These are phyloP conservation scores for Fusarium brachygibbosum DNA, from an alignment of 2,329 filamentous ascomycete species.

Conservation along the genomic window DNA sequence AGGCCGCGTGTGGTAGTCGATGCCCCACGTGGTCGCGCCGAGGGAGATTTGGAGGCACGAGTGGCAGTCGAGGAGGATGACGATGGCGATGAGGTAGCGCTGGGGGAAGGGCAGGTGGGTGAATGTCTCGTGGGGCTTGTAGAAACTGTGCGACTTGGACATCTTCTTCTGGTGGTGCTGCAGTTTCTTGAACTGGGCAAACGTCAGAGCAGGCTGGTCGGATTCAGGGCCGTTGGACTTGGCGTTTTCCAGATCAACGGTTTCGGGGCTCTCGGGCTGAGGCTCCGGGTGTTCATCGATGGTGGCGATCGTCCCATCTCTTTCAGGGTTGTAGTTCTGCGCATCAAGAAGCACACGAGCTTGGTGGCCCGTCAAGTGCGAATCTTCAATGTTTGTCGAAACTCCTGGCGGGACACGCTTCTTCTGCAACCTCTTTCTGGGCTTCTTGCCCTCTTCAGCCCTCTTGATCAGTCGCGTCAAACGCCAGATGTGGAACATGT, in stretches of 20 bases:
- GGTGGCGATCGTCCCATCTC: slow-evolving; percentile 21
- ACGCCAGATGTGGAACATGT: slow-evolving; percentile 85
- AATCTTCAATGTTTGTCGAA: background rate
- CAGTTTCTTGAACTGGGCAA: slow-evolving; percentile 75
- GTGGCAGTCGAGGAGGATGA: slow-evolving; percentile 84
- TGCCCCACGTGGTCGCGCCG: slow-evolving; percentile 83
- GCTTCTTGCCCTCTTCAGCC: slow-evolving; percentile 65
- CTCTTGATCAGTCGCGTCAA: slow-evolving; percentile 63
- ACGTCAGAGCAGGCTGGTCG: slow-evolving; percentile 73
- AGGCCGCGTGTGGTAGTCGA: slow-evolving; percentile 76
- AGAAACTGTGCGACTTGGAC: slow-evolving; percentile 86
- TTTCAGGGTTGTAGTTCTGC: slow-evolving; percentile 25
- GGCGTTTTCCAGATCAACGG: slow-evolving; percentile 58
- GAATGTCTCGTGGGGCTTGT: slow-evolving; percentile 87
- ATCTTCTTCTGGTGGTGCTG: slow-evolving; percentile 85
- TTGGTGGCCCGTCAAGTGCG: slow-evolving; percentile 40
- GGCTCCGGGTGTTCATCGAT: slow-evolving; percentile 54
- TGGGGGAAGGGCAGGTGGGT: slow-evolving; percentile 86
- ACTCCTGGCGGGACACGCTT: slow-evolving; percentile 32
- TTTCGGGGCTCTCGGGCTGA: slow-evolving; percentile 56
- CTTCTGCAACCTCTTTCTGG: slow-evolving; percentile 40
- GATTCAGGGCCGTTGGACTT: slow-evolving; percentile 56
- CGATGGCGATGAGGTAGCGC: slow-evolving; percentile 78
- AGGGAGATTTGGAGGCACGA: slow-evolving; percentile 84
- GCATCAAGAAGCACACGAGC: slow-evolving; percentile 38